Evolutionary conservation across 2,329 filamentous ascomycete species (phyloP).

Genomic region (Fusarium cyanostomum): DNA sequence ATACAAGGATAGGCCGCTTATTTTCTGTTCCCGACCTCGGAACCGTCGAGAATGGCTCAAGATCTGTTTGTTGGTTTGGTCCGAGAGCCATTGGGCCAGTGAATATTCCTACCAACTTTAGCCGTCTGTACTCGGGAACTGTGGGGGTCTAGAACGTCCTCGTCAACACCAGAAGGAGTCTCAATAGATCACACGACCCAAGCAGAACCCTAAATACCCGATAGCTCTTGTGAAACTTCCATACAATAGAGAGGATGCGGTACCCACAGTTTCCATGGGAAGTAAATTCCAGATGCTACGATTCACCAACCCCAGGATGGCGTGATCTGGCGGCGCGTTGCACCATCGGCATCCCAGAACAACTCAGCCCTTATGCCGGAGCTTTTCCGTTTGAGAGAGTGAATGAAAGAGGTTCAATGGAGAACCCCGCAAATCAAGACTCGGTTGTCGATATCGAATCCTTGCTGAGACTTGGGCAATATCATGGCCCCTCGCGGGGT

Average conservation of each 20-base stretch:
- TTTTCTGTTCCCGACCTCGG: neutral
- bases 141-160: neutral
- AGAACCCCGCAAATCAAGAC: slow-evolving; percentile 2
- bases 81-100: no score
- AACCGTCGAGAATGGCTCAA: neutral
- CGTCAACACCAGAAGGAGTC: neutral
- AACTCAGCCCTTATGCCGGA: slow-evolving; percentile 5
- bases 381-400: slow-evolving; percentile 3
- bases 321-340: slow-evolving; percentile 37
- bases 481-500: neutral
- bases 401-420: neutral
- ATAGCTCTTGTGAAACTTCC: neutral
- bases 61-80: neutral
- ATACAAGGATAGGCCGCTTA: neutral
- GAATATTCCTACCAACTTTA: no score
- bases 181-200: neutral
- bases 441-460: neutral
- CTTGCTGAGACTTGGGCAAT: neutral
- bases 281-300: neutral
- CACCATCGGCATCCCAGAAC: slow-evolving; percentile 32
- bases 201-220: neutral
- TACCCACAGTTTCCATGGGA: neutral
- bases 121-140: neutral
- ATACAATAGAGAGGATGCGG: neutral
- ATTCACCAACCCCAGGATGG: slow-evolving; percentile 23